Evolutionary conservation across 192 early-diverging fungal species (phyloP).

Genomic region (Martensiomyces pterosporus): DNA sequence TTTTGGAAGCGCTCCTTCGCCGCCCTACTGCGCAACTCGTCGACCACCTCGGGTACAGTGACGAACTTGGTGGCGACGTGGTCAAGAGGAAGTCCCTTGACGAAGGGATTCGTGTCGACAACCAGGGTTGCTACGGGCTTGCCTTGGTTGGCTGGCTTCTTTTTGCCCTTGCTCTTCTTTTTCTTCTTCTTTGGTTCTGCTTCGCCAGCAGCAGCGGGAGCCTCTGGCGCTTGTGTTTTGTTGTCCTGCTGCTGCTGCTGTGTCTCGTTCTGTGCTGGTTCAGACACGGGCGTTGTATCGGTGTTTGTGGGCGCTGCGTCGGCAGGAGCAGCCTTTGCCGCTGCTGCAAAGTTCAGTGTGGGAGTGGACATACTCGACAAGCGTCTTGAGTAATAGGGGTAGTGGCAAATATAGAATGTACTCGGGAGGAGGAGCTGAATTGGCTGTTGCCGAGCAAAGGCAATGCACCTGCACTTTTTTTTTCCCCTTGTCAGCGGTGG

Average conservation of each 20-base stretch:
- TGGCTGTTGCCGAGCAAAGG: too few relatives aligned
- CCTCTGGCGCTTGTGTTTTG: neutral
- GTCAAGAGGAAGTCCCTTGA: conserved; percentile 60
- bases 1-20: conserved; percentile 54
- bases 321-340: too few relatives aligned
- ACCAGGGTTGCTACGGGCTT: conserved; percentile 53
- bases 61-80: conserved; percentile 68
- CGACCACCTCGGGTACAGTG: conserved; percentile 83
- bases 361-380: too few relatives aligned
- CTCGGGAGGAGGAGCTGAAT: too few relatives aligned
- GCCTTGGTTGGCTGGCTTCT: conserved; percentile 30
- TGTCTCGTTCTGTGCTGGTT: too few relatives aligned
- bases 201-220: conserved; percentile 3
- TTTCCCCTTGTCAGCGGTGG: too few relatives aligned
- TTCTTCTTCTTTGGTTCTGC: conserved; percentile 4
- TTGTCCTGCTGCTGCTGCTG: neutral
- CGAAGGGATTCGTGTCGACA: conserved; percentile 70
- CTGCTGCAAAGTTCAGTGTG: too few relatives aligned
- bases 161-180: conserved; percentile 8
- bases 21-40: conserved; percentile 74
- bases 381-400: too few relatives aligned
- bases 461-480: too few relatives aligned
- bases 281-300: too few relatives aligned
- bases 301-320: too few relatives aligned
- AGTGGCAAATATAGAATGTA: too few relatives aligned